phyloP scores from a whole-genome alignment of 129 eudicot species.

The Pittosporum tobira region DNA sequence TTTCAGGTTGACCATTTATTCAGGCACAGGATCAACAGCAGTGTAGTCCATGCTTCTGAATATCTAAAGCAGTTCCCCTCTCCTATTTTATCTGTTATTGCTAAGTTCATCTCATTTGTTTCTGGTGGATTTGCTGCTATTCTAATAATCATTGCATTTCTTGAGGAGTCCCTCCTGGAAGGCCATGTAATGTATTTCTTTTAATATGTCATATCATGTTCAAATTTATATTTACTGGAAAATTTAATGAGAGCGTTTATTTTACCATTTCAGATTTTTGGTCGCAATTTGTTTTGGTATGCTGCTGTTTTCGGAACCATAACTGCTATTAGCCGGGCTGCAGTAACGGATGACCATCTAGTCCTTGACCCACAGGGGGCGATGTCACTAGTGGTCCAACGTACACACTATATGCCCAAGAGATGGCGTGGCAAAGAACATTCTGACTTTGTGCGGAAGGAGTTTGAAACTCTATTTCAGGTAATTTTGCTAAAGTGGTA shows the following conservation, averaged over 20 bases:
- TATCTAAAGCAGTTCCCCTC: slow-evolving; percentile 90
- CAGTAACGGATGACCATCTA: slow-evolving; percentile 64
- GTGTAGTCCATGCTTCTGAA: slow-evolving; percentile 73
- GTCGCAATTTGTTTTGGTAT: slow-evolving; percentile 94
- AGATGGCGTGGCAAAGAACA: slow-evolving; percentile 87
- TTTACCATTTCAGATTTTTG: slow-evolving; percentile 56
- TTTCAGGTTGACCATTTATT: slow-evolving; percentile 93
- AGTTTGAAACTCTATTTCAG: slow-evolving; percentile 92
- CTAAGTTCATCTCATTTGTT: slow-evolving; percentile 87
- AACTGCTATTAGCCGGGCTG: slow-evolving; percentile 93
- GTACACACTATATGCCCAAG: slow-evolving; percentile 94
- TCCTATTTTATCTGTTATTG: slow-evolving; percentile 69
- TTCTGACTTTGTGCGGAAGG: slow-evolving; percentile 56
- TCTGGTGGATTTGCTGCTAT: slow-evolving; percentile 98
- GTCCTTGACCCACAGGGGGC: slow-evolving; percentile 81
- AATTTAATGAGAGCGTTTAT: slow-evolving; percentile 6
- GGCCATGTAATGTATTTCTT: slow-evolving; percentile 71
- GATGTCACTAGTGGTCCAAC: slow-evolving; percentile 73
- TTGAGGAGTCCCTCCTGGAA: slow-evolving; percentile 93
- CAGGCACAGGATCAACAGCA: slow-evolving; percentile 80
- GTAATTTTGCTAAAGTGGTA: slow-evolving; percentile 22
- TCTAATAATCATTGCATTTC: slow-evolving; percentile 83
- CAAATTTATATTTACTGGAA: background rate
- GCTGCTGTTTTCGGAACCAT: slow-evolving; percentile 94
- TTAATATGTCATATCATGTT: background rate